Evolutionary conservation across 352 stramenopile species (phyloP), one percentile per base, ranked within the genome.

Genomic region (Labyrinthula sp.): DNA sequence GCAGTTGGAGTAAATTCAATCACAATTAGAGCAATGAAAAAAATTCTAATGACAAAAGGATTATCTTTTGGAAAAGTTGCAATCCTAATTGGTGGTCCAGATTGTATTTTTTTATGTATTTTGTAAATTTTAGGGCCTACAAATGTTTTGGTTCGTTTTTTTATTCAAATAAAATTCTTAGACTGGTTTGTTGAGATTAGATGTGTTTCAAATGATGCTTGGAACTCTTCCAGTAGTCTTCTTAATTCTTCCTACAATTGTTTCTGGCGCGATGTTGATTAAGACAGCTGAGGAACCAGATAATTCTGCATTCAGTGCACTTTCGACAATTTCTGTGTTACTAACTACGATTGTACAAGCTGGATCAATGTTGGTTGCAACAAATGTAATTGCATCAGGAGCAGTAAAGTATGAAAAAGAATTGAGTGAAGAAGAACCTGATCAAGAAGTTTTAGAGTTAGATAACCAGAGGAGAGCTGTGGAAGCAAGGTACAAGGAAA

Each of bases 81-180:
- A 10, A 64, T 75, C 31, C 47, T 75, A 28, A 62, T 67, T 31
- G 67, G 67, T 35, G 65, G 67, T 22, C 67, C 67, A 17, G 66
- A 69, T 58, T 70, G 56, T 61, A 58, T 57, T 21, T 71, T 61
- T 22, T 65, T 47, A 0, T 64, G 71, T 1, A 35, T 69, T 9
- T n/a, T n/a, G n/a, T n/a, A n/a, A n/a, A n/a, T n/a, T n/a, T n/a
- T n/a, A n/a, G n/a, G n/a, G n/a, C n/a, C n/a, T n/a, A n/a, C n/a
- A n/a, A n/a, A n/a, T n/a, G n/a, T n/a, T n/a, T n/a, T n/a, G n/a
- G n/a, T n/a, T n/a, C n/a, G n/a, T n/a, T n/a, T n/a, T n/a, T n/a
- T n/a, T n/a, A n/a, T n/a, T n/a, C n/a, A n/a, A n/a, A n/a, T n/a
- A n/a, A n/a, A n/a, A n/a, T n/a, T n/a, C n/a, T n/a, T n/a, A n/a